A percentile compares a stretch with the other conserved stretches of the same genome.
These are phyloP conservation scores for Xylona heveae DNA, from an alignment of 495 filamentous ascomycete species.

Conservation along the genomic window DNA sequence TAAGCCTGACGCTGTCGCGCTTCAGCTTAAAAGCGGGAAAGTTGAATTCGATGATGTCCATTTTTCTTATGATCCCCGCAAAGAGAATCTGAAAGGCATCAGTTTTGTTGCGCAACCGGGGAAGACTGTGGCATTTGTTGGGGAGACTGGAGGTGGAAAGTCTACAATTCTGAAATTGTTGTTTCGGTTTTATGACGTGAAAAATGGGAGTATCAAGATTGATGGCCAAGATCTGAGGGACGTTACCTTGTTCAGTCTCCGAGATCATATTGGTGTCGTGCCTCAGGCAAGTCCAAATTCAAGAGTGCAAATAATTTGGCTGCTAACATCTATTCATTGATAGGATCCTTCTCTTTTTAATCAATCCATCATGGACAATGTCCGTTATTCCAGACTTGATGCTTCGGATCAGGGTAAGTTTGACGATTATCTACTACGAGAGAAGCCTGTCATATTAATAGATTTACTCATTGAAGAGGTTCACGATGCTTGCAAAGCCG, in stretches of 20 bases:
- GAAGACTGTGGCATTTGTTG: slow-evolving; percentile 54
- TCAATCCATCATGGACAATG: background rate
- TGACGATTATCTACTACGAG: background rate
- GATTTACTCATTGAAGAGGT: slow-evolving; percentile 31
- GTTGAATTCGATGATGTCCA: slow-evolving; percentile 42
- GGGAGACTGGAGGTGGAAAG: slow-evolving; percentile 55
- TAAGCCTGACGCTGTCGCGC: slow-evolving; percentile 26
- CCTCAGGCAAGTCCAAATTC: background rate
- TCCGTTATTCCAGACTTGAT: background rate
- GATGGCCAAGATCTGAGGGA: slow-evolving; percentile 55
- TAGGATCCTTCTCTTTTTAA: background rate
- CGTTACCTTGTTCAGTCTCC: slow-evolving; percentile 34
- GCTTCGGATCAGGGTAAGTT: slow-evolving; percentile 22
- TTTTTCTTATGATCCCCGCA: slow-evolving; percentile 52
- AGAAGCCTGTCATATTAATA: slow-evolving; percentile 16
- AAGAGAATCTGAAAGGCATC: slow-evolving; percentile 40
- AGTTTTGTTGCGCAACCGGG: slow-evolving; percentile 32
- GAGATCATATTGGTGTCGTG: background rate
- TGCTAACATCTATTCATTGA: slow-evolving; percentile 14
- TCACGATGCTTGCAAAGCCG: slow-evolving; percentile 11
- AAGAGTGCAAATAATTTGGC: background rate
- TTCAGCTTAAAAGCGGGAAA: slow-evolving; percentile 34
- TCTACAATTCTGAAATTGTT: slow-evolving; percentile 56
- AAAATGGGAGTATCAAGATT: slow-evolving; percentile 39
- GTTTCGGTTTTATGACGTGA: slow-evolving; percentile 48